Conservation (phyloP, 2,329 filamentous ascomycete species). For the Aureobasidium lini region DNA sequence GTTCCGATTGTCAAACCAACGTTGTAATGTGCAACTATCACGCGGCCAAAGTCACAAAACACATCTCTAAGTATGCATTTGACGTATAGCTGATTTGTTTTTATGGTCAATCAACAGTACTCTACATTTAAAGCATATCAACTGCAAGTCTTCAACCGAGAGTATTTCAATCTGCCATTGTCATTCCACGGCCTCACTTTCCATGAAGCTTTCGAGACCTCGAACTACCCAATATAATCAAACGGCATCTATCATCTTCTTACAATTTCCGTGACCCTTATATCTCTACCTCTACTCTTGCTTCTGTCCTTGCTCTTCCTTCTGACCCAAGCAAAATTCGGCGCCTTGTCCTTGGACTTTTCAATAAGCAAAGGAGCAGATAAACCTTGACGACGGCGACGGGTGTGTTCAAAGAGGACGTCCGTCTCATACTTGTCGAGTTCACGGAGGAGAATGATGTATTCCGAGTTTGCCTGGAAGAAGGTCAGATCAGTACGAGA, state of each 20-base stretch:
- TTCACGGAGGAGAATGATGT: conserved; percentile 43
- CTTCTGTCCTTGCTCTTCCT: not conserved
- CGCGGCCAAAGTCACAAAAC: too few relatives aligned
- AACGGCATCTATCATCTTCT: not conserved
- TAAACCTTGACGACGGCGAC: conserved; percentile 29
- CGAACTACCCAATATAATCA: not conserved
- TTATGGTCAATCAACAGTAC: too few relatives aligned
- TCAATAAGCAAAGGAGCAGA: not conserved
- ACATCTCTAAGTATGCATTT: too few relatives aligned
- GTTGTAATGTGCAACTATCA: too few relatives aligned
- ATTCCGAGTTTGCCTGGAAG: conserved; percentile 35
- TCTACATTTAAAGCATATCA: too few relatives aligned
- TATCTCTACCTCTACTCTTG: conserved; percentile 7
- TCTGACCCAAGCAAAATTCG: conserved; percentile 4
- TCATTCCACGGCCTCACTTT: too few relatives aligned
- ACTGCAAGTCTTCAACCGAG: too few relatives aligned
- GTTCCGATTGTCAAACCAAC: too few relatives aligned
- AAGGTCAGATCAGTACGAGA: not conserved
- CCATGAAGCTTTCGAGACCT: too few relatives aligned
- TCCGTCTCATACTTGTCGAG: conserved; percentile 43
- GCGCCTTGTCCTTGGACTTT: not conserved
- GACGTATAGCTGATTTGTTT: too few relatives aligned
- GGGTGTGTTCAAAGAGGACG: conserved; percentile 44
- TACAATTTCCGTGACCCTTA: conserved; percentile 6
- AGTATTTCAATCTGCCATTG: too few relatives aligned